Percentiles rank a stretch among this genome's conserved stretches.
These are phyloP conservation scores for Malassezia equina DNA, from an alignment of 1,284 basidiomycete genomes.

Conservation along the genomic window DNA sequence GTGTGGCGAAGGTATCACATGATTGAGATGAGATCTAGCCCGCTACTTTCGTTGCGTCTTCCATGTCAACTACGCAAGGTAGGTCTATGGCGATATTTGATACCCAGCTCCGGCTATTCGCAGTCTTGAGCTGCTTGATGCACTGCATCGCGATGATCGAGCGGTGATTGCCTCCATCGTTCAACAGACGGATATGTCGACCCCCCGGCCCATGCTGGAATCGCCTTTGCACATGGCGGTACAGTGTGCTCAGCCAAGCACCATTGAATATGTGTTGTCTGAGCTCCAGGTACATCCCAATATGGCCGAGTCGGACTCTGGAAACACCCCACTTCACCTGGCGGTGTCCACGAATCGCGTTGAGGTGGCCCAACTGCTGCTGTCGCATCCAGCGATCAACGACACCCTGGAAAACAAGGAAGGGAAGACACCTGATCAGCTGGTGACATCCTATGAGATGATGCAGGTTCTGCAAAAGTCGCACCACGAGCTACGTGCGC, in stretches of 20 bases:
- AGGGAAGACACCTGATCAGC: constrained; percentile 64
- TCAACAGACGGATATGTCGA: constrained; percentile 1
- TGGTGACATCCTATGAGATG: constrained; percentile 57
- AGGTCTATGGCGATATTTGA: not conserved
- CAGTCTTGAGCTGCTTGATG: constrained; percentile 68
- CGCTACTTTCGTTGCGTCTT: too few relatives aligned
- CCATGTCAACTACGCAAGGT: not conserved
- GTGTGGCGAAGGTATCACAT: not conserved
- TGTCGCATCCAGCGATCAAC: constrained; percentile 60
- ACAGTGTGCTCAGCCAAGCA: constrained; percentile 58
- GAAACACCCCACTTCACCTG: constrained; percentile 74
- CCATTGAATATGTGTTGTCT: constrained; percentile 59
- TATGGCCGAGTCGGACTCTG: constrained; percentile 45
- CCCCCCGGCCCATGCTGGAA: constrained; percentile 24
- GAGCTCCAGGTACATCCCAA: constrained; percentile 55
- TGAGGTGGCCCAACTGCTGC: constrained; percentile 56
- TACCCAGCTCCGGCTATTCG: constrained; percentile 46
- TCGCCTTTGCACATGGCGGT: constrained; percentile 71
- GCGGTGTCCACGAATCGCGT: constrained; percentile 68
- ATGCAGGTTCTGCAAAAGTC: constrained; percentile 74
- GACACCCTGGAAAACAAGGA: constrained; percentile 66
- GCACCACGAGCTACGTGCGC: constrained; percentile 64
- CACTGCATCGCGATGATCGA: constrained; percentile 52
- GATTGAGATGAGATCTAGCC: not conserved
- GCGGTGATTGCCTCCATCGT: constrained; percentile 44